Base-by-base conservation (phyloP, 257 asterid species). In the Solanum chiquidenum region DNA sequence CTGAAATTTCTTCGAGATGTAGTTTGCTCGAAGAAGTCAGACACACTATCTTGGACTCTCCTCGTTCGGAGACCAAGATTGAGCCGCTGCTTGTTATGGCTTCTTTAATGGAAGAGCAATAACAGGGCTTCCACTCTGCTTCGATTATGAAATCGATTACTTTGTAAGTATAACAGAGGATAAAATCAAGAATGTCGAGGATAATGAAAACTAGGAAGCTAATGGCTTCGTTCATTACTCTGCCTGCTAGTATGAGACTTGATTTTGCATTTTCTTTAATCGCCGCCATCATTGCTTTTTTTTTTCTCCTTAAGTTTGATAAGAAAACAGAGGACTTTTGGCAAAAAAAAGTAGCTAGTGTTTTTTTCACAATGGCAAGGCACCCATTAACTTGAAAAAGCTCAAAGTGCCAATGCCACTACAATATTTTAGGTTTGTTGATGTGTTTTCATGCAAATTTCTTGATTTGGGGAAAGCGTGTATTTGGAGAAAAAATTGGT, bases 111-210 rank as follows among this genome's bases (percentile, higher is more conserved):
- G 98, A 89, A 1, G 94, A 91, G 55, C 99, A 97, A 60, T 97
- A 96, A 66, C 99, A 97, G 0, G 99, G 94, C 84, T 92, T 96
- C 96, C 99, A 92, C n/a, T 96, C 99, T 0, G 98, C 94, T 75
- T 97, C 99, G 13, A 96, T 83, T 49, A 91, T 55, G 74, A 92
- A 93, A 90, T 97, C 99, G 0, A 91, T 89, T 1, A 92, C 86
- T 69, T 89, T 93, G 95, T 91, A 97, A 0, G 91, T 87, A 84
- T 97, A 93, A 83, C 99, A 97, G 0, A 97, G 89, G 5, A 93
- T 3, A 76, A 95, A 88, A 88, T 97, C 99, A 29, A 94, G 79
- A 18, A 95, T 4, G 93, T 97, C 99, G 0, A 97, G 89, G 0
- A 92, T 2, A 2, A 87, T 86, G 90, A 97, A 97, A 1, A 94